Evolutionary conservation across 805 yeast genomes (phyloP), one percentile per base, ranked within the genome.

Genomic region (Nematodospora valgi): DNA sequence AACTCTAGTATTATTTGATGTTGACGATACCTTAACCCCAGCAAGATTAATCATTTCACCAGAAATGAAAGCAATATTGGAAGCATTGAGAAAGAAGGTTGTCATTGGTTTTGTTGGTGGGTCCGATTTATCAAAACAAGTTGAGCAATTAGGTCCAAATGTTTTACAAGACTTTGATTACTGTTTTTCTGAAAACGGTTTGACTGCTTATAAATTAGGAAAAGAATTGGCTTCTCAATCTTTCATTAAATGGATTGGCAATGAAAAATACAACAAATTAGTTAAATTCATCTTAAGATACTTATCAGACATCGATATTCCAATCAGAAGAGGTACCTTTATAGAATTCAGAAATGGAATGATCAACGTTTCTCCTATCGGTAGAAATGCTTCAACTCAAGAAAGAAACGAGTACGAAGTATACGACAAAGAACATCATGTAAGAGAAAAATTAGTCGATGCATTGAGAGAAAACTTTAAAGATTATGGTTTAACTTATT

Each of bases 41-140:
- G 98, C 98, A 37, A 87, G 99, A 74, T 76, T 81, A 59, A 62
- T 57, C 37, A 66, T 84, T 51, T 79, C 88, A 43, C 76, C 78
- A 53, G 96, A 88, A 65, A 83, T 93, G 81, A 76, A 69, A 57
- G 64, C 75, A 45, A 68, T 84, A 27, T 76, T 93, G 53, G 59
- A 64, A 43, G 77, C 81, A 49, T 78, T 93, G 59, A 84, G 96
- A 70, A 73, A 87, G 72, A 89, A 91, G 73, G 91, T 78, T 52
- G 96, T 85, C 35, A 78, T 93, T 69, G 99, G 98, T 39, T 93
- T 88, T 55, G 98, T 93, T 46, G 98, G 98, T 63, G 98, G 98
- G 52, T 82, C 94, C 35, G 98, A 93, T 63, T 79, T 93, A 54
- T 70, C 77, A 60, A 93, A 93, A 71, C 99, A 93, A 74, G 75